Base-by-base conservation (phyloP, 345 rosid genomes). In the Angophora floribunda region DNA sequence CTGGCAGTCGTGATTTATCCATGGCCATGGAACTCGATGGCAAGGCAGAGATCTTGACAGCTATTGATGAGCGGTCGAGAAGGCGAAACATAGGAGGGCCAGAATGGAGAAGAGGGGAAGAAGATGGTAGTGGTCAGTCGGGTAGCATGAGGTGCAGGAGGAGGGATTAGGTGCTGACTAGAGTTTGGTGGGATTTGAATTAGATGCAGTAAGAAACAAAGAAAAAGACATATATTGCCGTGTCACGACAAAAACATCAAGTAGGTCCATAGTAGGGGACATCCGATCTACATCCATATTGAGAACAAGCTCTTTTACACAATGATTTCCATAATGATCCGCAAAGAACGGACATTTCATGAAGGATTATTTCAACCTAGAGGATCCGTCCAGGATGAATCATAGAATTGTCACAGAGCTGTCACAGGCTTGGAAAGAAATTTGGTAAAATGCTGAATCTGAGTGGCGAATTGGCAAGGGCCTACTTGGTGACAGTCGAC, bases 301-400 rank as follows among this genome's bases (percentile, higher is more conserved):
- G 6, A 63, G 41, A n/a, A 8, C 6, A 9, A n/a, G 14, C 0
- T n/a, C n/a, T 9, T n/a, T n/a, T 63, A n/a, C 19, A 13, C 15
- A 6, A 4, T 3, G 2, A 63, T 63, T 0, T 63, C 14, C 5
- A 13, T 63, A 28, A 63, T 1, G 9, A n/a, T n/a, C 19, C 36
- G 4, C 6, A 63, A 63, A 16, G 2, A 63, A n/a, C 0, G 1
- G 9, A 63, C 13, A 3, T n/a, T 28, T 63, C 41, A 36, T 36
- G 3, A 19, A 75, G 26, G 47, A 75, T 41, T 19, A 6, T 36
- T 75, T 65, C 47, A 12, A 6, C 51, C 32, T 65, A n/a, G 89
- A 50, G 89, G 52, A 87, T 87, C 86, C 85, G 47, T 30, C 41
- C 49, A 2, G 89, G 79, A 49, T 87, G 85, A 51, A n/a, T 52